These are phyloP conservation scores for Ephemerocybe angulata DNA, from an alignment of 768 basidiomycete species.

Conservation along the genomic window DNA sequence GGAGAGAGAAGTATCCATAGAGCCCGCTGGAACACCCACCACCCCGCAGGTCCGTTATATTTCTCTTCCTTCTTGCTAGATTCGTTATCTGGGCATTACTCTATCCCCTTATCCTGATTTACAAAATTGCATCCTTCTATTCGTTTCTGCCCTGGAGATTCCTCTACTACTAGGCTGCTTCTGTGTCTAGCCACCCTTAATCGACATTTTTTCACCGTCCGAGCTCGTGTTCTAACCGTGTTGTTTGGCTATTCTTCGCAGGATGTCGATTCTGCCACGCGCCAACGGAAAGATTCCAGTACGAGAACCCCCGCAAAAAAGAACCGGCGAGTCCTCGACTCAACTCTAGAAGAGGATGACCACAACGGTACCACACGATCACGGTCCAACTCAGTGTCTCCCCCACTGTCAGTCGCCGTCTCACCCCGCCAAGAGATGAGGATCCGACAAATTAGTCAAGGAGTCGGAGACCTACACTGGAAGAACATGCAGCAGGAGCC, in stretches of 20 bases:
- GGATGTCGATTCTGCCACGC: constrained; percentile 37
- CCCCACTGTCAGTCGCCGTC: constrained; percentile 38
- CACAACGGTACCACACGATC: constrained; percentile 28
- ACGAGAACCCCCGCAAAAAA: constrained; percentile 72
- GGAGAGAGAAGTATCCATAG: constrained; percentile 74
- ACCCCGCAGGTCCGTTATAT: constrained; percentile 32
- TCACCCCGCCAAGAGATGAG: constrained; percentile 81
- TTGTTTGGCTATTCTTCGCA: constrained; percentile 15
- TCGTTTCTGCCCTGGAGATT: background rate
- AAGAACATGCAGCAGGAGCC: constrained; percentile 40
- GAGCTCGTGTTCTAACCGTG: background rate
- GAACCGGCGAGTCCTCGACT: constrained; percentile 60
- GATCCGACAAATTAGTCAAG: constrained; percentile 72
- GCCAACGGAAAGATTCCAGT: constrained; percentile 50
- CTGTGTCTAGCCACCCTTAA: background rate
- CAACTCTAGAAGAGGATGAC: constrained; percentile 65
- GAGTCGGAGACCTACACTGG: constrained; percentile 77
- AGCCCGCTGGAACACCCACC: constrained; percentile 55
- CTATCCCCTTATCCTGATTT: constrained; percentile 8
- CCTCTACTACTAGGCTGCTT: no score
- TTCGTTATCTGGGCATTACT: background rate
- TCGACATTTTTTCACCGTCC: constrained; percentile 2
- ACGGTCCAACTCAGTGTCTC: constrained; percentile 40
- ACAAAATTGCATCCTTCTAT: background rate
- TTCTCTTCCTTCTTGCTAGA: background rate